Evolutionary conservation across 805 yeast genomes (phyloP), one percentile per base, ranked within the genome.

Genomic region (Pichia ethanolica): DNA sequence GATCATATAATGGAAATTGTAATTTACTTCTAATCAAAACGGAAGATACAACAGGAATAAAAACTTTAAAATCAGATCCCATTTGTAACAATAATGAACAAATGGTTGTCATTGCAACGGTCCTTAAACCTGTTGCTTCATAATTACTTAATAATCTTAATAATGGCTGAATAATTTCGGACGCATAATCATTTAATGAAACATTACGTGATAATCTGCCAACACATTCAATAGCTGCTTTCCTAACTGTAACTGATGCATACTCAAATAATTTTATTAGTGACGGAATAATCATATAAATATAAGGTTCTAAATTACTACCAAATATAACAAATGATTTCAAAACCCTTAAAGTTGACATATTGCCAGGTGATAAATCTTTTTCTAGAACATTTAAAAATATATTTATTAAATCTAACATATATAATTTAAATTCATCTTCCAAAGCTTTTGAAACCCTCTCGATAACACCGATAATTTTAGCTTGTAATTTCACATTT

Each of bases 311-410:
- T 44, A 91, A 75, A 60, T 86, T 88, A 28, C 85, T 72, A 0
- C 97, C 97, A 66, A 93, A 89, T 0, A 85, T 83, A 7, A 89
- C 91, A 59, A 93, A 78, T 10, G 95, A 85, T 57, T 82, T 81
- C 59, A 93, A 71, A 0, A 89, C 95, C 55, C 86, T 82, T 32
- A 83, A 68, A 0, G 91, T 77, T 0, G 86, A 80, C 35, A 76
- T 74, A 35, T 78, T 71, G 35, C 80, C 79, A 1, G 74, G 73
- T 0, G 88, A 75, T 50, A 76, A 81, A 51, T 84, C 93, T 46
- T 79, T 79, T 47, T 87, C 95, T 45, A 93, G 71, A 5, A 88
- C 84, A 44, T 83, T 82, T 41, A 93, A 70, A 60, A 93, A 73
- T 39, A 87, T 69, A 0, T 93, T 87, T 39, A 93, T 72, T 2